Percentiles rank a stretch among this genome's conserved stretches.
Evolutionary conservation across 805 yeast species (phyloP).

Genomic region (Ogataea paraovalis): DNA sequence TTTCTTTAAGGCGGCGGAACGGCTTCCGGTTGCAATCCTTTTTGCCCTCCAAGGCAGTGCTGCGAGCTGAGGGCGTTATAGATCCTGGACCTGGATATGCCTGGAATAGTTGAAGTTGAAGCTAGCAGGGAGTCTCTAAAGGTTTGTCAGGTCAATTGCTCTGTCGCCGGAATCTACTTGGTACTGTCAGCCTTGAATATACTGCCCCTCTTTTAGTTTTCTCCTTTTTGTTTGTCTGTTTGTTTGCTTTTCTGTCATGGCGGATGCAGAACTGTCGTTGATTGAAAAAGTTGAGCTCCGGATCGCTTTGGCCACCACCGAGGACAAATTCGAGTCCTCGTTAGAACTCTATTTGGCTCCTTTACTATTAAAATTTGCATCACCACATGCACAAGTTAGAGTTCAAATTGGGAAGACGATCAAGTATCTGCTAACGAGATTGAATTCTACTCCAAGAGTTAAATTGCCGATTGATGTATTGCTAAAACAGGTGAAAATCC

Average conservation of each 20-base stretch:
- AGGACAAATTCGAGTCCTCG: constrained; percentile 56
- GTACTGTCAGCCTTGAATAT: neutral
- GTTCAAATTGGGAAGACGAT: constrained; percentile 58
- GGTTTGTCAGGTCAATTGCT: no score
- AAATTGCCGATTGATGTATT: constrained; percentile 62
- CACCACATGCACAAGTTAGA: constrained; percentile 64
- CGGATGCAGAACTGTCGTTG: constrained; percentile 51
- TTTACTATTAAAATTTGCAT: constrained; percentile 69
- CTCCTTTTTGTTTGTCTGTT: neutral
- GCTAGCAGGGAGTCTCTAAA: no score
- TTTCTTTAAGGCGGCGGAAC: no score
- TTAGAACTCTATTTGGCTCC: constrained; percentile 70
- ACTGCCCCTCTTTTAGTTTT: neutral
- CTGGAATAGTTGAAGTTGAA: no score
- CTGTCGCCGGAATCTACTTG: no score
- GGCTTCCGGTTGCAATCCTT: no score
- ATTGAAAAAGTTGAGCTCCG: constrained; percentile 78
- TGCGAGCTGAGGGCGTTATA: no score
- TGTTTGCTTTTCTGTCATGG: constrained; percentile 7
- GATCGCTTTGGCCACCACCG: constrained; percentile 70
- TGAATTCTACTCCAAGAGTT: constrained; percentile 51
- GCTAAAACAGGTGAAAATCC: constrained; percentile 57
- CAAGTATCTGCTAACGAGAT: constrained; percentile 62
- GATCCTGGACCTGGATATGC: no score
- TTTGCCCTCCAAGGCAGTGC: no score